Conservation (phyloP, 2,329 filamentous ascomycete genomes). For the Scedosporium minutisporum region DNA sequence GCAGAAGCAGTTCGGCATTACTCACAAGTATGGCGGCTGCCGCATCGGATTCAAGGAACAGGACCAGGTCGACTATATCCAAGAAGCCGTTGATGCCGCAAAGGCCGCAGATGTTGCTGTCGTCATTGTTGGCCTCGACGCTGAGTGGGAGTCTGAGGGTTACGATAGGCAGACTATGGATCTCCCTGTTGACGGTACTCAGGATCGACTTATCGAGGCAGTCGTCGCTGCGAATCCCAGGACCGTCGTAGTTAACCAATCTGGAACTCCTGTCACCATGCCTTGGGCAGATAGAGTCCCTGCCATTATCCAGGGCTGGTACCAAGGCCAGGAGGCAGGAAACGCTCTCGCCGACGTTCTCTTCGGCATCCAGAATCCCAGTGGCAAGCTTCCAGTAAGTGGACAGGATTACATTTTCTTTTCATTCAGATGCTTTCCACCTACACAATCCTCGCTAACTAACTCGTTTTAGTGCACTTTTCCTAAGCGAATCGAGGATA, state of each 20-base stretch:
- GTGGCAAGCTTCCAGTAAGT: conserved; percentile 55
- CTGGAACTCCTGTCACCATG: conserved; percentile 59
- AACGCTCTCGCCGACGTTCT: conserved; percentile 61
- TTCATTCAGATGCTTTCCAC: not conserved
- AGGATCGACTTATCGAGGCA: conserved; percentile 54
- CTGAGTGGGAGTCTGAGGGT: conserved; percentile 68
- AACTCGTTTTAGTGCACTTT: conserved; percentile 44
- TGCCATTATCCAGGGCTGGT: conserved; percentile 66
- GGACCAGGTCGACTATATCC: conserved; percentile 50
- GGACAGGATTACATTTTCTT: not conserved
- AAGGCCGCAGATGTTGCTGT: conserved; percentile 56
- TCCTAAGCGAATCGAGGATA: conserved; percentile 52
- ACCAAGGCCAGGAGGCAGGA: conserved; percentile 61
- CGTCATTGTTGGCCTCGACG: conserved; percentile 59
- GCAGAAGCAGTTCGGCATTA: conserved; percentile 45
- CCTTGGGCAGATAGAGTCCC: conserved; percentile 58
- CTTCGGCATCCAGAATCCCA: conserved; percentile 53
- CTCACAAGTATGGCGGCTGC: conserved; percentile 61
- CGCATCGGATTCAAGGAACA: conserved; percentile 63
- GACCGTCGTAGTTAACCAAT: conserved; percentile 61
- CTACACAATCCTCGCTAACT: conserved; percentile 6
- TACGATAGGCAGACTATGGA: conserved; percentile 67
- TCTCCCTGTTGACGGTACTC: conserved; percentile 48
- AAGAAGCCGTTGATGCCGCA: conserved; percentile 54
- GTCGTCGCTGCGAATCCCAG: conserved; percentile 52